These are phyloP conservation scores for Starmerella apicola DNA, from an alignment of 805 yeast species.

Conservation along the genomic window DNA sequence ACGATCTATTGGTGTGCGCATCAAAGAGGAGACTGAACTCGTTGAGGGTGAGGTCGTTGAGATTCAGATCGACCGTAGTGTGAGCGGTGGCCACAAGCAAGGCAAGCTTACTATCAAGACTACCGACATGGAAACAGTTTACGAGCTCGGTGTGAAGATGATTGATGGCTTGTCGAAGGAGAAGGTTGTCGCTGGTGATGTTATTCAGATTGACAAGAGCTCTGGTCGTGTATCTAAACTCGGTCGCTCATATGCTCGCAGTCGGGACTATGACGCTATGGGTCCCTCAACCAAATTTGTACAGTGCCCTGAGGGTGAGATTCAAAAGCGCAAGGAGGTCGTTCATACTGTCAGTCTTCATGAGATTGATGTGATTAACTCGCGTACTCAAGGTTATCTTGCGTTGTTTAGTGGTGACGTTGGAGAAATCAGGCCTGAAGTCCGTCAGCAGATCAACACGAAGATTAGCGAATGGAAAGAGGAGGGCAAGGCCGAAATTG, in stretches of 20 bases:
- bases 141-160: slow-evolving; percentile 89
- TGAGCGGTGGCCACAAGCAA: slow-evolving; percentile 96
- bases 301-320: slow-evolving; percentile 97
- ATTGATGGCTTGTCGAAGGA: slow-evolving; percentile 88
- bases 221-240: slow-evolving; percentile 86
- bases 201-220: slow-evolving; percentile 87
- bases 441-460: slow-evolving; percentile 89
- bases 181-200: slow-evolving; percentile 94
- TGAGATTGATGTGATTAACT: slow-evolving; percentile 94
- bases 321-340: slow-evolving; percentile 87
- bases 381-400: slow-evolving; percentile 93
- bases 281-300: slow-evolving; percentile 96
- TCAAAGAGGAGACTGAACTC: slow-evolving; percentile 92
- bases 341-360: slow-evolving; percentile 97
- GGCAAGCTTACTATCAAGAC: slow-evolving; percentile 95
- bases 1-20: slow-evolving; percentile 87
- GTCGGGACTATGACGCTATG: slow-evolving; percentile 97
- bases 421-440: slow-evolving; percentile 92
- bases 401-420: slow-evolving; percentile 94
- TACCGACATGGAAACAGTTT: slow-evolving; percentile 96
- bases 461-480: slow-evolving; percentile 98
- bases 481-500: slow-evolving; percentile 94
- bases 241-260: slow-evolving; percentile 91
- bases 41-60: slow-evolving; percentile 99
- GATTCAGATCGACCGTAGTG: slow-evolving; percentile 81